These are phyloP conservation scores for Capsicum chinense DNA, from an alignment of 257 asterid genomes.

Conservation along the genomic window DNA sequence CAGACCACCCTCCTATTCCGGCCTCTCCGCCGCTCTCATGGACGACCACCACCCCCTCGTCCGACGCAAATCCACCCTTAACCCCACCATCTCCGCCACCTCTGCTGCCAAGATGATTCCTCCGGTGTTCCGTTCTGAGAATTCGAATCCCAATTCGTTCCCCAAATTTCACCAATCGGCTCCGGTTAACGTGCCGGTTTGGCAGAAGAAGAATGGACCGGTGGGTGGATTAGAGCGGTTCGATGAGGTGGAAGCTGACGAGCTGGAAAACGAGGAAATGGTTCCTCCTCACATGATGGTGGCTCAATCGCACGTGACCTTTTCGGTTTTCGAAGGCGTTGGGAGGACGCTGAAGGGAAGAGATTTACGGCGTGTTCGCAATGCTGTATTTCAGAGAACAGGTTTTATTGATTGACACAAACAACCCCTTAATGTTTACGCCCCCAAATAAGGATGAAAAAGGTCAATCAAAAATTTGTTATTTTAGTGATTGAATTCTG, in stretches of 20 bases:
- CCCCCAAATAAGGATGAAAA: neutral
- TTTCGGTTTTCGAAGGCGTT: constrained; percentile 89
- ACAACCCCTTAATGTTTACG: neutral
- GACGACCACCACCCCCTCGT: constrained; percentile 50
- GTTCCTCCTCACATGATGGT: constrained; percentile 97
- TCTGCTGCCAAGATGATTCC: constrained; percentile 44
- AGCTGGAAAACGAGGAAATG: constrained; percentile 55
- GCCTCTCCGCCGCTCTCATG: constrained; percentile 70
- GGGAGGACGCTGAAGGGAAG: constrained; percentile 92
- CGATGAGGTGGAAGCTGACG: constrained; percentile 50
- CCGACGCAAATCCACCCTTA: constrained; percentile 59
- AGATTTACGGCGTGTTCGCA: constrained; percentile 77
- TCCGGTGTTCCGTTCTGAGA: constrained; percentile 46
- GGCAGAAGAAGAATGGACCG: constrained; percentile 51
- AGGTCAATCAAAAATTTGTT: neutral
- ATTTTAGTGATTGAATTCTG: constrained; percentile 12
- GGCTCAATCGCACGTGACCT: constrained; percentile 82
- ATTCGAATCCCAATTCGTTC: constrained; percentile 31
- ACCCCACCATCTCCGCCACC: constrained; percentile 43
- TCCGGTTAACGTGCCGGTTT: constrained; percentile 75
- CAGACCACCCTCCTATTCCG: constrained; percentile 46
- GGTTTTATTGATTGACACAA: constrained; percentile 74
- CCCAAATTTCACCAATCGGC: constrained; percentile 69
- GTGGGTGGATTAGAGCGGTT: constrained; percentile 37
- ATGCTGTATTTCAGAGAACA: constrained; percentile 88